Conservation (phyloP, 345 rosid genomes). For the Citrus hindsii region DNA sequence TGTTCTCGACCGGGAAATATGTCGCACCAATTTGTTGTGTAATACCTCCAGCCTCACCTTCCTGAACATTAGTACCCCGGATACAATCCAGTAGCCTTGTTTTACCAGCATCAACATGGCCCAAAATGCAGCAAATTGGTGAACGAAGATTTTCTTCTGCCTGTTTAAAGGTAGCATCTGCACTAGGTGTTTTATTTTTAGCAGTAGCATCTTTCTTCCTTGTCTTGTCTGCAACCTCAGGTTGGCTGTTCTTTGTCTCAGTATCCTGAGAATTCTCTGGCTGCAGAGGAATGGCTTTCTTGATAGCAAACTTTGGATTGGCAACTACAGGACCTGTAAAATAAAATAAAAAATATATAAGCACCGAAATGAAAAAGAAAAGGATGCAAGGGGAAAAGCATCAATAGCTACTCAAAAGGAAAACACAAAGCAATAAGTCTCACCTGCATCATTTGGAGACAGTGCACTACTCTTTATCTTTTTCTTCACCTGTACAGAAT, state of each 20-base stretch:
- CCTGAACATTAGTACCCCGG: constrained; percentile 92
- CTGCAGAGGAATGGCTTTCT: constrained; percentile 23
- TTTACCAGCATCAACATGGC: constrained; percentile 96
- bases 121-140: constrained; percentile 95
- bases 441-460: constrained; percentile 41
- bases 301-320: constrained; percentile 25
- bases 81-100: constrained; percentile 92
- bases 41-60: constrained; percentile 98
- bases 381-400: not conserved
- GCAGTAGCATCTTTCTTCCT: constrained; percentile 32
- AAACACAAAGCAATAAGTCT: not conserved
- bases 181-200: constrained; percentile 32
- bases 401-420: not conserved
- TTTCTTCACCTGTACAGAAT: constrained; percentile 56
- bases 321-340: not conserved
- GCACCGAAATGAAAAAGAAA: no score
- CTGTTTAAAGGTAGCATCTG: constrained; percentile 33
- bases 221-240: constrained; percentile 29
- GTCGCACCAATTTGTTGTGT: constrained; percentile 98
- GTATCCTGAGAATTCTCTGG: constrained; percentile 24
- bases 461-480: constrained; percentile 35
- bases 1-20: constrained; percentile 83
- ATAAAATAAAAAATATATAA: not conserved
- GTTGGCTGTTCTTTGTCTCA: constrained; percentile 6
- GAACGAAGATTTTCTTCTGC: constrained; percentile 69